These are phyloP conservation scores for Sistotremastrum suecicum DNA, from an alignment of 768 basidiomycete species.

Conservation along the genomic window DNA sequence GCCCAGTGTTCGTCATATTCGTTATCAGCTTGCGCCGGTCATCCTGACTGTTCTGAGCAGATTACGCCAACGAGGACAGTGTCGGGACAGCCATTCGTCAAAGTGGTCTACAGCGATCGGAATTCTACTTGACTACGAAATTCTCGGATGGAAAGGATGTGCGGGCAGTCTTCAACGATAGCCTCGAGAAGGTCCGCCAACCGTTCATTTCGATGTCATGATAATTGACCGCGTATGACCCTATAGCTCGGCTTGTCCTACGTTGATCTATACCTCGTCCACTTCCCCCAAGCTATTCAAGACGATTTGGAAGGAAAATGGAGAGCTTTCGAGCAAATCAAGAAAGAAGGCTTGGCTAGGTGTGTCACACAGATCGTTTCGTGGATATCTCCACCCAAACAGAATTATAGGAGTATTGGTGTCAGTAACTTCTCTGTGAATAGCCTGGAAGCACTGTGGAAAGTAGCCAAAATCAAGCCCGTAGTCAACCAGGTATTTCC, in stretches of 20 bases:
- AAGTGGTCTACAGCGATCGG: conserved; percentile 19
- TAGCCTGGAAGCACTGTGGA: conserved; percentile 36
- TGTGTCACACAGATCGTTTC: conserved; percentile 6
- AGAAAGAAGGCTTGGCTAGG: conserved; percentile 27
- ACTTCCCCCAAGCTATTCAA: conserved; percentile 24
- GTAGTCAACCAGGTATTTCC: conserved; percentile 54
- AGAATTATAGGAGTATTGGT: conserved; percentile 43
- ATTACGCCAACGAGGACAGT: conserved; percentile 22
- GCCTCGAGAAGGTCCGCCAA: conserved; percentile 32
- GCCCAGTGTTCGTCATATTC: conserved; percentile 30
- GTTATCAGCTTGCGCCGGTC: neutral
- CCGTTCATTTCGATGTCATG: neutral
- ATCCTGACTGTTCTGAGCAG: conserved; percentile 5
- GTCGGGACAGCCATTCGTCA: conserved; percentile 24
- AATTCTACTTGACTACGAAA: conserved; percentile 31
- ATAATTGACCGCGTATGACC: neutral
- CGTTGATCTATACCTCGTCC: conserved; percentile 62
- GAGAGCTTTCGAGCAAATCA: conserved; percentile 42
- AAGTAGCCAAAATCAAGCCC: conserved; percentile 39
- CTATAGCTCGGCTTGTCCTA: conserved; percentile 42
- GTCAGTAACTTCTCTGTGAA: conserved; percentile 52
- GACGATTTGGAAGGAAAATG: conserved; percentile 28
- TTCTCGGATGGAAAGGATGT: conserved; percentile 26
- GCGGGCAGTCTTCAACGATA: conserved; percentile 27
- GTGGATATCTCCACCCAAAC: neutral